A percentile compares a stretch with the other conserved stretches of the same genome.
Conservation (phyloP, 768 basidiomycete genomes). For the Xanthoconium purpureum region DNA sequence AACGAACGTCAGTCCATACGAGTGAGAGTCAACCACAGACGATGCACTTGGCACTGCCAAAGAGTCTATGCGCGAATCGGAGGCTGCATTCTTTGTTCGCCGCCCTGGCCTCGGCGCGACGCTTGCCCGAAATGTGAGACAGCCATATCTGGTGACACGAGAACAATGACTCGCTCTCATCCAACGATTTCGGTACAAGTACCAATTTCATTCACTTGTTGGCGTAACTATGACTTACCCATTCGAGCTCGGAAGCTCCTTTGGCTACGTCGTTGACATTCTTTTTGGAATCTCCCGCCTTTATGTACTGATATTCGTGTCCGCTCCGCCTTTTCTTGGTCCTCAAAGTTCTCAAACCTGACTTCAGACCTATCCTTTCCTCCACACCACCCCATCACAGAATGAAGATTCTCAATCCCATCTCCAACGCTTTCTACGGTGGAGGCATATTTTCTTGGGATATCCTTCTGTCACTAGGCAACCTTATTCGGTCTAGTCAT, state of each 20-base stretch:
- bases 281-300: neutral
- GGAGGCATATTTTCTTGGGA: slow-evolving; percentile 8
- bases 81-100: slow-evolving; percentile 58
- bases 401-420: slow-evolving; percentile 7
- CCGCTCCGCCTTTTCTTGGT: too few relatives aligned
- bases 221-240: neutral
- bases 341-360: neutral
- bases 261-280: neutral
- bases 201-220: neutral
- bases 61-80: slow-evolving; percentile 49
- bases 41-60: slow-evolving; percentile 66
- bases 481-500: slow-evolving; percentile 18
- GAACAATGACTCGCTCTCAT: neutral
- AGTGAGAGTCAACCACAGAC: neutral
- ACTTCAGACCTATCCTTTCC: neutral
- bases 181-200: neutral
- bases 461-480: slow-evolving; percentile 14
- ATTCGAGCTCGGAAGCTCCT: neutral
- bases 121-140: slow-evolving; percentile 53
- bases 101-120: slow-evolving; percentile 53
- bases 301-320: slow-evolving; percentile 1
- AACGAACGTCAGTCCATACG: neutral
- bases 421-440: slow-evolving; percentile 3
- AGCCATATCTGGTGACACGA: slow-evolving; percentile 27
- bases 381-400: neutral